Evolutionary conservation across 495 filamentous ascomycete genomes (phyloP).

Genomic region (Rostrohypoxylon terebratum): DNA sequence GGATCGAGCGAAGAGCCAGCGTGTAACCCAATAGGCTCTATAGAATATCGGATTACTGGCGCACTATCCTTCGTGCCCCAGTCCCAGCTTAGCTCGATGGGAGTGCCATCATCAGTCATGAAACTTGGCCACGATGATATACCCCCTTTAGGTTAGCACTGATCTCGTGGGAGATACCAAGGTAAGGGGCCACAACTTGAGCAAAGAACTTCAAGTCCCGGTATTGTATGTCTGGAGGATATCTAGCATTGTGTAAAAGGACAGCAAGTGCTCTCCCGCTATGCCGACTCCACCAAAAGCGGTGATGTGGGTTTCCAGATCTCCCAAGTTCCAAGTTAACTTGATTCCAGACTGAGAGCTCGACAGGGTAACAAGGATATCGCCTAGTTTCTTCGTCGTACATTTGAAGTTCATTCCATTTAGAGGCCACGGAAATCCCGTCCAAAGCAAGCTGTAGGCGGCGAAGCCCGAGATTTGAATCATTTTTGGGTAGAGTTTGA

Average conservation of each 20-base stretch:
- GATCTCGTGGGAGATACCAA: background rate
- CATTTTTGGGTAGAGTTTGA: background rate
- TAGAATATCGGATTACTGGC: slow-evolving; percentile 8
- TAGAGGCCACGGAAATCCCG: background rate
- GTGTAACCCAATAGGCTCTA: slow-evolving; percentile 12
- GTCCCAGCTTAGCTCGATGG: slow-evolving; percentile 26
- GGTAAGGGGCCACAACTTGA: background rate
- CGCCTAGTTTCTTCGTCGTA: background rate
- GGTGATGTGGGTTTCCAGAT: background rate
- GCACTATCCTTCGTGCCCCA: background rate
- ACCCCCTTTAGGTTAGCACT: background rate
- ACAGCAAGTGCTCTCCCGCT: background rate
- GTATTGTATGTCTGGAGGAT: background rate
- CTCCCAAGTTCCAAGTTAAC: background rate
- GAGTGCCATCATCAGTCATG: slow-evolving; percentile 17
- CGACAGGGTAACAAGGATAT: background rate
- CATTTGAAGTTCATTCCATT: background rate
- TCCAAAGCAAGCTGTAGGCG: background rate
- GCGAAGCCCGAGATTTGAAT: background rate
- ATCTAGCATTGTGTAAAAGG: background rate
- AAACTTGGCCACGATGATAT: slow-evolving; percentile 4
- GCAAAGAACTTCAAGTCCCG: background rate
- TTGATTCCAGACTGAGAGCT: background rate
- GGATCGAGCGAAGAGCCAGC: slow-evolving; percentile 4
- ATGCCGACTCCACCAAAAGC: background rate